A percentile compares a stretch with the other conserved stretches of the same genome.
Evolutionary conservation across 2,329 filamentous ascomycete genomes (phyloP).

Genomic region (Scedosporium aurantiacum): DNA sequence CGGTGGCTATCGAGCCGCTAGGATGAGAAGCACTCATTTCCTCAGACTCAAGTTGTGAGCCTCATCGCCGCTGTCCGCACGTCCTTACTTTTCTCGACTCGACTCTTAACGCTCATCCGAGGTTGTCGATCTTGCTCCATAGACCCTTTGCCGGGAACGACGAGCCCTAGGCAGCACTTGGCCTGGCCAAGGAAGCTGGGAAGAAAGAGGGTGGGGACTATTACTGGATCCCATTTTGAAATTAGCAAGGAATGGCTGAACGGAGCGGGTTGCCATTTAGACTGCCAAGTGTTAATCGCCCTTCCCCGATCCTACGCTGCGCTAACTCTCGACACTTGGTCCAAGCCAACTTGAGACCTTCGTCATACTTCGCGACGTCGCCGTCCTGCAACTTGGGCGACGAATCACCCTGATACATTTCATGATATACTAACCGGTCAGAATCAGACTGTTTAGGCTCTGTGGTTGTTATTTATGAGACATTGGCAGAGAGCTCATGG

Average conservation of each 20-base stretch:
- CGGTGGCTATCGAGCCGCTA: too few species aligned
- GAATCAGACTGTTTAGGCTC: not conserved
- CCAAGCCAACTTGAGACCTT: too few species aligned
- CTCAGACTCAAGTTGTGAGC: too few species aligned
- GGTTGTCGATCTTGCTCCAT: too few species aligned
- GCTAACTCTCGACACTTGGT: too few species aligned
- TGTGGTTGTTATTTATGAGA: not conserved
- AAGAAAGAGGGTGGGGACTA: not conserved
- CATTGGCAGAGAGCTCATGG: not conserved
- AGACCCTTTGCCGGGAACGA: not conserved
- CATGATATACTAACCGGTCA: not conserved
- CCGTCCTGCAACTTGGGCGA: too few species aligned
- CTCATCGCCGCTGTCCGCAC: too few species aligned
- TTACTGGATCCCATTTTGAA: not conserved
- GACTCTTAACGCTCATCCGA: not conserved
- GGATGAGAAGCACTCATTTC: too few species aligned
- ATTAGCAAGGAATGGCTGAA: not conserved
- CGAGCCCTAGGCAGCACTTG: not conserved
- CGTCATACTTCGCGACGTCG: too few species aligned
- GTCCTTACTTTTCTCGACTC: not conserved
- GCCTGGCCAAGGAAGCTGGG: not conserved
- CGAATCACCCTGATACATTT: not conserved
- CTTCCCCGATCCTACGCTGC: not conserved
- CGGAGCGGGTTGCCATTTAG: not conserved
- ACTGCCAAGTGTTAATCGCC: not conserved